A percentile compares a stretch with the other conserved stretches of the same genome.
phyloP scores from a whole-genome alignment of 108 stramenopile species.

The Schizochytrium sp. region DNA sequence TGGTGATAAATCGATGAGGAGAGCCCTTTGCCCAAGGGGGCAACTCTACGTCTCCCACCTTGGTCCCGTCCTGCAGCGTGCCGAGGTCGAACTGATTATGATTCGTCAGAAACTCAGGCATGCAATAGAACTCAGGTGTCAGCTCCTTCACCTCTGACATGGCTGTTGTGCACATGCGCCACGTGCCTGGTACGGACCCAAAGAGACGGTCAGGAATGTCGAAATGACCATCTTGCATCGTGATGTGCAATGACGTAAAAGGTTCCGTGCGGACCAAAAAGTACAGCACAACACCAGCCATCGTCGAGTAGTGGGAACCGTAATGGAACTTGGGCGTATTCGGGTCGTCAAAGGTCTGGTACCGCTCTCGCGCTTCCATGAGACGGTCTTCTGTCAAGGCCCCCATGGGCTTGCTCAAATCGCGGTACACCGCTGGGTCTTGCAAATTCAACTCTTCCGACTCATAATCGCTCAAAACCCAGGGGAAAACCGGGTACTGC shows the following conservation, averaged over 20 bases:
- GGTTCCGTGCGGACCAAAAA: slow-evolving; percentile 28
- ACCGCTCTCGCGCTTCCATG: not conserved
- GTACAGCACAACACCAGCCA: slow-evolving; percentile 31
- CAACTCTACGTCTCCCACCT: slow-evolving; percentile 46
- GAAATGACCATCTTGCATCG: slow-evolving; percentile 26
- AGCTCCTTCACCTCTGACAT: slow-evolving; percentile 55
- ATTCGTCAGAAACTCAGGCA: slow-evolving; percentile 47
- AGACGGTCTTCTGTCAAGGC: slow-evolving; percentile 44
- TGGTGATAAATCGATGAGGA: slow-evolving; percentile 18
- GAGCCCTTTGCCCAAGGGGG: slow-evolving; percentile 57
- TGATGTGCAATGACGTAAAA: slow-evolving; percentile 22
- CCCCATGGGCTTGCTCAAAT: slow-evolving; percentile 85
- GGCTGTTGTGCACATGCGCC: slow-evolving; percentile 27
- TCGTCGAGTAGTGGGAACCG: slow-evolving; percentile 51
- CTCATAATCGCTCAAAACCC: slow-evolving; percentile 79
- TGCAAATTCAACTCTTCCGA: slow-evolving; percentile 63
- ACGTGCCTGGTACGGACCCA: slow-evolving; percentile 15
- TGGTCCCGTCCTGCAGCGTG: slow-evolving; percentile 11
- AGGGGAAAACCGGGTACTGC: slow-evolving; percentile 89
- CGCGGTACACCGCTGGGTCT: slow-evolving; percentile 69
- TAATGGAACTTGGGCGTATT: slow-evolving; percentile 22
- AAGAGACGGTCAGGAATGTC: slow-evolving; percentile 39
- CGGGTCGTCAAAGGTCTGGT: not conserved
- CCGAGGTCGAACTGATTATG: slow-evolving; percentile 35
- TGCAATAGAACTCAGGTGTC: slow-evolving; percentile 46